Conservation (phyloP, 2,329 filamentous ascomycete species). For the Cladorrhinum sp. region DNA sequence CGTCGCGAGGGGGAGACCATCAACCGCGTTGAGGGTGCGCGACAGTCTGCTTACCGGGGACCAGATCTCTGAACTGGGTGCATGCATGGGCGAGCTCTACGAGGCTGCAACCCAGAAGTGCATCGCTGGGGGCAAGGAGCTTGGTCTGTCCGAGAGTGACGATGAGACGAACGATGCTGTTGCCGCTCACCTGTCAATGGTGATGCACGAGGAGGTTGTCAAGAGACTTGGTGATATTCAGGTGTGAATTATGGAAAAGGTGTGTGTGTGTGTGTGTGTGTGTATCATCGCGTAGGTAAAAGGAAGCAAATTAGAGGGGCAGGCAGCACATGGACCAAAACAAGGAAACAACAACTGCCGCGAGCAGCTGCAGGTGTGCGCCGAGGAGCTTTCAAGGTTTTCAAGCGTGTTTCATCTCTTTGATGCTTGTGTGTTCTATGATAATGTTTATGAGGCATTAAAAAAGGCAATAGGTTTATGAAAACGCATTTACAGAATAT, state of each 20-base stretch:
- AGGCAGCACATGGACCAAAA: no score
- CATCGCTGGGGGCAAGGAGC: constrained; percentile 31
- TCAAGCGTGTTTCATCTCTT: no score
- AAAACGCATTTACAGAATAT: no score
- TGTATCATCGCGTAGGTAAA: no score
- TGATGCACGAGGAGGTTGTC: constrained; percentile 45
- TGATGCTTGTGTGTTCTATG: no score
- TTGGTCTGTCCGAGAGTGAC: constrained; percentile 37
- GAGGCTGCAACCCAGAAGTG: constrained; percentile 28
- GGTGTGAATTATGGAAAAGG: constrained; percentile 29
- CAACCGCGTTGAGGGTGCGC: constrained; percentile 27
- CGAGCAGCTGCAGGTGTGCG: no score
- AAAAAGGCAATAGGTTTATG: no score
- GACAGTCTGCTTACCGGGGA: constrained; percentile 22
- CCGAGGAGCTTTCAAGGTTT: no score
- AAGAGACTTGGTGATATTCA: constrained; percentile 39
- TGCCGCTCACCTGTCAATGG: constrained; percentile 39
- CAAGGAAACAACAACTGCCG: no score
- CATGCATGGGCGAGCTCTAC: constrained; percentile 28
- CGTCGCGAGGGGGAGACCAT: constrained; percentile 22
- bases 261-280: no score
- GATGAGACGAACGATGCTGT: constrained; percentile 42
- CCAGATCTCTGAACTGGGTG: constrained; percentile 27
- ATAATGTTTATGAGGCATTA: no score
- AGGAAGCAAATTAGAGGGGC: no score